These are phyloP conservation scores for Diaporthe australafricana DNA, from an alignment of 2,329 filamentous ascomycete species.

Conservation along the genomic window DNA sequence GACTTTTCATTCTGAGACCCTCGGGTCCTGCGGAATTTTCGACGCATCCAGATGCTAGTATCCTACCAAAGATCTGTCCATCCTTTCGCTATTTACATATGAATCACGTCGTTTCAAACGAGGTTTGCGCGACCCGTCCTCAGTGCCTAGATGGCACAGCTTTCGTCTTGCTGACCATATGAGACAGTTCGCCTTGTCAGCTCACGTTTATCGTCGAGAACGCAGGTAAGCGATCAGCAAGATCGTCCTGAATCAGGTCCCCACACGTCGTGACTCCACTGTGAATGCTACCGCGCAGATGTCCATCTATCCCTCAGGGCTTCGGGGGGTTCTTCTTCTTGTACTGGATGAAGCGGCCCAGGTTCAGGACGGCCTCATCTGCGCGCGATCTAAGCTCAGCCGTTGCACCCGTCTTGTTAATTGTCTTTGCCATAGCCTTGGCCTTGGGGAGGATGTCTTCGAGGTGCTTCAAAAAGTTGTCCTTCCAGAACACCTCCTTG, in stretches of 20 bases:
- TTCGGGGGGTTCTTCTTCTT: slow-evolving; percentile 68
- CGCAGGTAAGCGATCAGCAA: slow-evolving; percentile 24
- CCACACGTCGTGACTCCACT: background rate
- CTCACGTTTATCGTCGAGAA: background rate
- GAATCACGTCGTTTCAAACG: slow-evolving; percentile 28
- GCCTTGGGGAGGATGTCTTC: slow-evolving; percentile 65
- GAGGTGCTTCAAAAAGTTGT: slow-evolving; percentile 69
- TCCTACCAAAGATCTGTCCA: background rate
- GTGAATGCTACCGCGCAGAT: slow-evolving; percentile 11
- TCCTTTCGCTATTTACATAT: slow-evolving; percentile 19
- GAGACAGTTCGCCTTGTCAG: slow-evolving; percentile 16
- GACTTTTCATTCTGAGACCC: background rate
- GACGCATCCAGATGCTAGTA: background rate
- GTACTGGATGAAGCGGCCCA: slow-evolving; percentile 72
- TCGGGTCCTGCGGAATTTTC: background rate
- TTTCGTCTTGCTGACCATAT: slow-evolving; percentile 30
- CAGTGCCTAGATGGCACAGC: slow-evolving; percentile 28
- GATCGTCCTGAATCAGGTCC: background rate
- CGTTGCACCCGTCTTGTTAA: slow-evolving; percentile 68
- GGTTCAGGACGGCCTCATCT: slow-evolving; percentile 71
- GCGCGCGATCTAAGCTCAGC: slow-evolving; percentile 68
- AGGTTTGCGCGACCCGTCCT: slow-evolving; percentile 29
- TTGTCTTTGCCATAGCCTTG: slow-evolving; percentile 66
- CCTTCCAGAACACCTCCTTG: slow-evolving; percentile 72
- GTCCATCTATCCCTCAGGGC: background rate